A percentile compares a stretch with the other conserved stretches of the same genome.
phyloP scores from a whole-genome alignment of 1,284 basidiomycete genomes.

The Moesziomyces globuligerus region DNA sequence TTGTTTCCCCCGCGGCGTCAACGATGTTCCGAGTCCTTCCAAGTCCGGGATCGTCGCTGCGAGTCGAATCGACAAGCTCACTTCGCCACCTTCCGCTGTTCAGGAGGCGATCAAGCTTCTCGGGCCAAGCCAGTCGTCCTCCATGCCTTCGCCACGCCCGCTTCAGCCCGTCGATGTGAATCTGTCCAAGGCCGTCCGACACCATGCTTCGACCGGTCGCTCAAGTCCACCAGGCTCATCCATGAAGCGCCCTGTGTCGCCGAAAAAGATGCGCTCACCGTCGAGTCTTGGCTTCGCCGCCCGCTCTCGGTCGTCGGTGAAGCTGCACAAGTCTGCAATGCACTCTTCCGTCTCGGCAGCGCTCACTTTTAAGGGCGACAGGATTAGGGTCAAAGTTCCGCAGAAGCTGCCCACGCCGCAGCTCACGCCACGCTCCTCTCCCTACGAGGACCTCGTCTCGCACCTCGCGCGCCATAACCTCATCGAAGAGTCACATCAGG shows the following conservation, averaged over 20 bases:
- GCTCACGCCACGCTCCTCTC: slow-evolving; percentile 29
- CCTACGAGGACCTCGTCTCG: slow-evolving; percentile 34
- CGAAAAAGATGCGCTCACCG: slow-evolving; percentile 20
- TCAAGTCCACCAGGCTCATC: neutral
- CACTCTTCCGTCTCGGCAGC: slow-evolving; percentile 7
- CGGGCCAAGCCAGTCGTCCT: neutral
- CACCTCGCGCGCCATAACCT: slow-evolving; percentile 43
- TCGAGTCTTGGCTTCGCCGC: slow-evolving; percentile 8
- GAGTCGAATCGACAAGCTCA: neutral
- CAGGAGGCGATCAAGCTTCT: slow-evolving; percentile 15
- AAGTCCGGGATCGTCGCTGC: neutral
- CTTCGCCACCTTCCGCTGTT: neutral
- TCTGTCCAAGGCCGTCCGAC: slow-evolving; percentile 12
- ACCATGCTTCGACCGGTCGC: slow-evolving; percentile 2
- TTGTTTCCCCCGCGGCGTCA: neutral
- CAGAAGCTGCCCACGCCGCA: slow-evolving; percentile 36
- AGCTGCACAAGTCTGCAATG: slow-evolving; percentile 5
- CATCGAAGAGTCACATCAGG: slow-evolving; percentile 22
- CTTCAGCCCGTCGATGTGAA: slow-evolving; percentile 26
- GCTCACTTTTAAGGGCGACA: slow-evolving; percentile 24
- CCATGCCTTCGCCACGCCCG: slow-evolving; percentile 3
- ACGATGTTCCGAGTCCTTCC: neutral
- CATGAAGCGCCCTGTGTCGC: slow-evolving; percentile 4
- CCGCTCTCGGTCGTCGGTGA: slow-evolving; percentile 4
- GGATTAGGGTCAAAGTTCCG: slow-evolving; percentile 35